Base-by-base conservation (phyloP, 352 stramenopile species). In the Pythium aphanidermatum region DNA sequence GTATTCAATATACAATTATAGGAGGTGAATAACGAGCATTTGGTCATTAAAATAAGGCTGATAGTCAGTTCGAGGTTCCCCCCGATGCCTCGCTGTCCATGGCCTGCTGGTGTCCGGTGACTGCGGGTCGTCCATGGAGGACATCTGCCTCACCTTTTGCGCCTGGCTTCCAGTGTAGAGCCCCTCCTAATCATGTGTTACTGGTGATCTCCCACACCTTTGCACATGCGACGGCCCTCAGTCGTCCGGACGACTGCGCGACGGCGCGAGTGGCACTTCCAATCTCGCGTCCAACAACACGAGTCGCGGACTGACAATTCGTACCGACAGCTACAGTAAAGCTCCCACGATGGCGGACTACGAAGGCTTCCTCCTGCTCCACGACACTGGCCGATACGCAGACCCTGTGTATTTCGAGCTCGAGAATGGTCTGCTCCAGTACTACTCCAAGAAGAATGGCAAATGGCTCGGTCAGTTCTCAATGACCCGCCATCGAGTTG, bases 391-490 rank as follows among this genome's bases (percentile, higher is more conserved):
- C 10, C 63, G 56, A 27, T 35, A 39, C 26, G 54, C 54, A 3
- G 79, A 91, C 46, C 79, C 79, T 23, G 63, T 91, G 31, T 91
- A 83, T 55, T 88, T 91, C 51, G 71, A 85, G 49, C 67, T 91
- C 40, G 68, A 77, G 32, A 58, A 67, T 39, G 79, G 79, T 0
- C 54, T 88, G 54, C 72, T 91, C 31, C 70, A 70, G 60, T 91
- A 87, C 54, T 91, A 71, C 56, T 65, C 69, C 42, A 81, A 73
- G 60, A 83, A 87, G 51, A 66, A 70, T 52, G 79, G 79, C 32
- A 69, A 80, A 40, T 76, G 60, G 60, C 68, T 88, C 43, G 79
- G 79, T 19, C 66, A 87, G 51, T 84, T 71, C 51, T 83, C 59
- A 24, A 62, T 91, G 44, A 91, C 79, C 41, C 70, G 76, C 8